Evolutionary conservation across 768 basidiomycete species (phyloP), one percentile per base, ranked within the genome.

Genomic region (Nevesoporus exiguus): DNA sequence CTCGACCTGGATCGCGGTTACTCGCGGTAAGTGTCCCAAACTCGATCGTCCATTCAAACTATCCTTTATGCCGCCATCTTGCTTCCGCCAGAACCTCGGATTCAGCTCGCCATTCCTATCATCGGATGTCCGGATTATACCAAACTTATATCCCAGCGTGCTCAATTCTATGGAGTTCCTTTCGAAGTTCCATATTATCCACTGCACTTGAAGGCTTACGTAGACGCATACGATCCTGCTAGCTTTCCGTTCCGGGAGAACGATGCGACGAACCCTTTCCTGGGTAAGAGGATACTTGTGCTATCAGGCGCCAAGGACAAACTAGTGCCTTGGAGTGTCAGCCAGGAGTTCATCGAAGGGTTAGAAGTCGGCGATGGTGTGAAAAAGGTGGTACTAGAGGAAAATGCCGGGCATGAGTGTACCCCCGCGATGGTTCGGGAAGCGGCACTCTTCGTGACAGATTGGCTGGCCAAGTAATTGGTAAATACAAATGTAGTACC

Each of bases 101-200:
- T 82, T 42, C 69, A 62, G 47, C 65, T 77, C 19, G 80, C 74
- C 0, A 73, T 81, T 25, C 77, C 77, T 0, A 80, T 81, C 61
- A 82, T 86, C 46, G 90, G 86, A 17, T 89, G 89, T 56, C 89
- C 90, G 0, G 81, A 89, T 72, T 88, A 80, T 62, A 66, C 76
- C 42, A 68, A 72, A 37, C 74, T 90, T 8, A 81, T 90, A 56
- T 69, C 70, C 3, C 67, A 73, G 46, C 82, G 88, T n/a, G 88
- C 86, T 9, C 62, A 70, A 42, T 63, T 66, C 24, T 67, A 65
- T 30, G 74, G 74, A 3, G 61, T 87, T 24, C 58, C 71, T 0
- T 69, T 80, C 50, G 72, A 58, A 22, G 73, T 84, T 1, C 85
- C 85, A 0, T 71, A 80, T 56, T 78, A 88, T 51, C 88, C 90